phyloP scores from a whole-genome alignment of 139 green algal genomes.

The Micractinium sp. region DNA sequence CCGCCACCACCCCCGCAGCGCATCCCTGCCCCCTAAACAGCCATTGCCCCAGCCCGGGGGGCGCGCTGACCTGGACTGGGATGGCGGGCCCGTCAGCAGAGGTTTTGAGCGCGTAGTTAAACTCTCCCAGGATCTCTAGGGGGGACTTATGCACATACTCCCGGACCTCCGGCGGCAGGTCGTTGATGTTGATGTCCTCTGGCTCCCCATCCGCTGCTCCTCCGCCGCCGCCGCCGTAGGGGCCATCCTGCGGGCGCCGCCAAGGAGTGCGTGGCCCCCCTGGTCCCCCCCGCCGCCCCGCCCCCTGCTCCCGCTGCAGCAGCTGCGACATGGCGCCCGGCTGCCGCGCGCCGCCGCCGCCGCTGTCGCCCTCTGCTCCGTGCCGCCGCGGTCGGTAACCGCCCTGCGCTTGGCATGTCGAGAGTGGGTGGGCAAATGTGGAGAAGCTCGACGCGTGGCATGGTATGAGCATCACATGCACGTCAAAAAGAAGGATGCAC shows the following conservation, averaged over 20 bases:
- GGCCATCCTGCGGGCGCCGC: neutral
- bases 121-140: neutral
- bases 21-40: neutral
- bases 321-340: slow-evolving; percentile 18
- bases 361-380: neutral
- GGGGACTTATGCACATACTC: neutral
- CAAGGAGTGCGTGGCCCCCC: neutral
- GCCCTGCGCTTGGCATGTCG: neutral
- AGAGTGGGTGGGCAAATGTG: neutral
- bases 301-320: neutral
- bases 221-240: no score
- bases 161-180: neutral
- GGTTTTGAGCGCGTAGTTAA: neutral
- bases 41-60: neutral
- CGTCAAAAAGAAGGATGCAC: neutral
- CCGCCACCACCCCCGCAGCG: neutral
- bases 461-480: no score
- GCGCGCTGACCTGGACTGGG: neutral
- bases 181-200: neutral
- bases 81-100: neutral
- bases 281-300: neutral
- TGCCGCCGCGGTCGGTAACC: neutral
- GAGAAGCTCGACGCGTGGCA: no score
- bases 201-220: neutral
- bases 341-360: neutral